Evolutionary conservation across 495 filamentous ascomycete species (phyloP), one percentile per base, ranked within the genome.

Genomic region (Aspergillus wentii): DNA sequence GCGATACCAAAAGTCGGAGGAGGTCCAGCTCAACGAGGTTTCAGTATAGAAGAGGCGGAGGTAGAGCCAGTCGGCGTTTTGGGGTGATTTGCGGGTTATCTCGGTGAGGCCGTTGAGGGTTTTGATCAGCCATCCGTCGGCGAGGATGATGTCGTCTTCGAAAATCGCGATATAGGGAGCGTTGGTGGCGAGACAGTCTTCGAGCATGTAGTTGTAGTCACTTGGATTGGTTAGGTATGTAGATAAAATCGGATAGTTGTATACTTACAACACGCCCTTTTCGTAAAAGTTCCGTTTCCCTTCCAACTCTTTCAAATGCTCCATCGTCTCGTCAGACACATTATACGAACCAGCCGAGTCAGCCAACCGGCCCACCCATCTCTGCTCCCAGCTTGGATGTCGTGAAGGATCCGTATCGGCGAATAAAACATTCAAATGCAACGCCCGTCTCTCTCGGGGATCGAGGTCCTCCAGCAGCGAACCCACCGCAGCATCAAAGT

Each of bases 21-120:
- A 46, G 14, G 45, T 50, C 68, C 68, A 72, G 11, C 52, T 44
- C 4, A 64, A 48, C 6, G 57, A 54, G 20, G 61, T 62, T 42
- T 75, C 68, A 5, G 65, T 69, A 44, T 68, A 69, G 44, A 75
- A 75, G 3, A 75, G 54, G 6, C 69, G 65, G 17, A 75, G 43
- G 29, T 75, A 75, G 8, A 75, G 30, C 69, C 66, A 75, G 29
- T 8, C 11, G 6, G 27, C 32, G 15, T 13, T 19, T n/a, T 27
- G 33, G 22, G 8, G 22, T 37, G 18, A 33, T 50, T 49, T 42
- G 8, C 48, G 26, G 16, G 44, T 50, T 13, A 72, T 54, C 8
- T 52, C 49, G 16, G 41, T 45, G 11, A 72, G 41, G 11, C 59
- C 60, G 9, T 58, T 54, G 14, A 68, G 35, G 0, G 68, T 68